Conservation (phyloP, 805 yeast genomes). For the Wickerhamiella allomyrinae region DNA sequence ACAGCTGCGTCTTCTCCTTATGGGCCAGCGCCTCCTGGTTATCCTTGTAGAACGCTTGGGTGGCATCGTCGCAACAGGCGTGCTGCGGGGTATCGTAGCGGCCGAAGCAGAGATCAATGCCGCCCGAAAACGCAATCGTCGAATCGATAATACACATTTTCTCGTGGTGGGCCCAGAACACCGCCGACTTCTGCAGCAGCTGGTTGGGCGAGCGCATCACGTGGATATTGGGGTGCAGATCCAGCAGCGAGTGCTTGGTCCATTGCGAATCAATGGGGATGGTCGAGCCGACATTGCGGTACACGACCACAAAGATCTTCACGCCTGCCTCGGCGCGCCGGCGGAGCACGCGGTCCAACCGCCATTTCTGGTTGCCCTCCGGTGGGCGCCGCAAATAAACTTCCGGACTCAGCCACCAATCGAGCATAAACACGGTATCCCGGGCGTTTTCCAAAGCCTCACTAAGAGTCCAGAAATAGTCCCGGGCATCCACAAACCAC, state of each 20-base stretch:
- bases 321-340: slow-evolving; percentile 91
- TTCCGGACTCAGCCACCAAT: slow-evolving; percentile 98
- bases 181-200: slow-evolving; percentile 67
- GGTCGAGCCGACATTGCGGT: slow-evolving; percentile 85
- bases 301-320: slow-evolving; percentile 78
- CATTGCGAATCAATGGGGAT: slow-evolving; percentile 89
- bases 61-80: slow-evolving; percentile 63
- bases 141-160: slow-evolving; percentile 78
- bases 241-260: slow-evolving; percentile 85
- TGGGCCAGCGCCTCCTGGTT: slow-evolving; percentile 4
- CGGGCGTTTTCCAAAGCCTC: slow-evolving; percentile 86
- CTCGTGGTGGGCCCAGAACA: slow-evolving; percentile 99
- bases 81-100: slow-evolving; percentile 96
- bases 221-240: slow-evolving; percentile 72
- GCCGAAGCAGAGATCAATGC: slow-evolving; percentile 90
- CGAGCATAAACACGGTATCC: slow-evolving; percentile 88
- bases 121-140: slow-evolving; percentile 82
- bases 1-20: slow-evolving; percentile 38
- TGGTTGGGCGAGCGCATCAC: slow-evolving; percentile 93
- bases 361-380: slow-evolving; percentile 85
- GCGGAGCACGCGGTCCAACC: slow-evolving; percentile 76
- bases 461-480: slow-evolving; percentile 91
- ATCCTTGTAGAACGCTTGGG: slow-evolving; percentile 24
- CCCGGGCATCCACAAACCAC: slow-evolving; percentile 95
- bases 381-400: slow-evolving; percentile 86